Base-by-base conservation (phyloP, 2,329 filamentous ascomycete genomes). In the Ilyonectria robusta region DNA sequence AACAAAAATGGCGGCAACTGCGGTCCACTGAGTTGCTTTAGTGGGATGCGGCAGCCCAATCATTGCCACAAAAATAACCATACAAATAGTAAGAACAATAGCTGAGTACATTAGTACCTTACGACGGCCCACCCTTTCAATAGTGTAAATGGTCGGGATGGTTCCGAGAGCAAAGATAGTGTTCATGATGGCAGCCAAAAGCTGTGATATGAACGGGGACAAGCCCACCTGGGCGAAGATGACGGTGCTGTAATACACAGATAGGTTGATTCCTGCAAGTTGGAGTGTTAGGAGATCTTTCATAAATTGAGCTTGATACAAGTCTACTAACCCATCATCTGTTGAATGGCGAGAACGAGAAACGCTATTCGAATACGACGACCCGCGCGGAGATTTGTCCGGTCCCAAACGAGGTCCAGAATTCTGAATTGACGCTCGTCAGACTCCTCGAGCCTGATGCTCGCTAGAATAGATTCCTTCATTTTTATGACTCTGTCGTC, bases 181-280 rank as follows among this genome's bases (percentile, higher is more conserved):
- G 42, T 67, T 67, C 65, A 67, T 67, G 17, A 67, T 42, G 19
- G 65, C 65, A 23, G 65, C 59, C 17, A 67, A 42, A 21, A 67
- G 55, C 21, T 64, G 59, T 10, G 65, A 37, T 60, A 67, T 57
- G 50, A 60, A 57, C 10, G 37, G 37, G 5, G 54, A 57, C 21
- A 57, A 26, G 11, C 54, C 54, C 13, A 57, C 54, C 40, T 57
- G 54, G n/a, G 54, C 15, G 37, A 57, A 57, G 7, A 57, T 57
- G 37, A 57, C 54, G 6, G 54, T 57, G 37, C 54, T 57, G 54
- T 57, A 57, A 26, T 57, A 57, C 4, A 57, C 54, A 31, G 54
- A 57, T 6, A 57, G 54, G 35, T 57, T 57, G 37, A 57, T 57
- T 29, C 54, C 54, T 57, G 26, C 26, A 15, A 10, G 29, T 10